Conservation (phyloP, 1,284 basidiomycete species). For the Puccinia brachypodii region DNA sequence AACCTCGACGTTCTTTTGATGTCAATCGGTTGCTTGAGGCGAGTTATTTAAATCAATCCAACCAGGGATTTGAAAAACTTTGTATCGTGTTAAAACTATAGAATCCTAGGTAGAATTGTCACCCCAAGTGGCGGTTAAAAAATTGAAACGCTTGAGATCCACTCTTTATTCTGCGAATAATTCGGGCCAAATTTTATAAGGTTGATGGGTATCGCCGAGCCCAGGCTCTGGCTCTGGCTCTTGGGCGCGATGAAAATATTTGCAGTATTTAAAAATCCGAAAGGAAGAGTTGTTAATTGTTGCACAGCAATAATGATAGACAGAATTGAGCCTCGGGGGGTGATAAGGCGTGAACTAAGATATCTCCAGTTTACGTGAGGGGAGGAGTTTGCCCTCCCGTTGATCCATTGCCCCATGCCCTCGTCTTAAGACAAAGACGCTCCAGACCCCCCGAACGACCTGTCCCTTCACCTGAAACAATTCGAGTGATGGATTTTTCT, state of each 20-base stretch:
- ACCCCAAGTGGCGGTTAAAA: not conserved
- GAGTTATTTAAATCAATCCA: not conserved
- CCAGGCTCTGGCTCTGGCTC: not conserved
- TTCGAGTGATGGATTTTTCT: not conserved
- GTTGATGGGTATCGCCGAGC: not conserved
- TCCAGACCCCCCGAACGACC: not conserved
- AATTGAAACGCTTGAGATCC: not conserved
- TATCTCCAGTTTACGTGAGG: not conserved
- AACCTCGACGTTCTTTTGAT: too few relatives aligned
- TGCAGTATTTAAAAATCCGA: not conserved
- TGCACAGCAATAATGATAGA: constrained; percentile 5
- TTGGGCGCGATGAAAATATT: not conserved
- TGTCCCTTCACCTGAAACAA: not conserved
- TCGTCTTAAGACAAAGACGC: not conserved
- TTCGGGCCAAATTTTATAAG: not conserved
- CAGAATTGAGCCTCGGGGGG: not conserved
- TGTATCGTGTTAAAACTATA: not conserved
- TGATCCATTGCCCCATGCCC: not conserved
- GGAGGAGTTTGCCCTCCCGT: not conserved
- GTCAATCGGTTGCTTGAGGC: not conserved
- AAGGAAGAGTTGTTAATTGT: not conserved
- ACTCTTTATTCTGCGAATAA: not conserved
- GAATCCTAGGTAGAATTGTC: not conserved
- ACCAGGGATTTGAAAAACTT: not conserved
- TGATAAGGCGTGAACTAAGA: not conserved